A percentile compares a stretch with the other conserved stretches of the same genome.
These are phyloP conservation scores for Theileria annulata DNA, from an alignment of 169 alveolate genomes.

Conservation along the genomic window DNA sequence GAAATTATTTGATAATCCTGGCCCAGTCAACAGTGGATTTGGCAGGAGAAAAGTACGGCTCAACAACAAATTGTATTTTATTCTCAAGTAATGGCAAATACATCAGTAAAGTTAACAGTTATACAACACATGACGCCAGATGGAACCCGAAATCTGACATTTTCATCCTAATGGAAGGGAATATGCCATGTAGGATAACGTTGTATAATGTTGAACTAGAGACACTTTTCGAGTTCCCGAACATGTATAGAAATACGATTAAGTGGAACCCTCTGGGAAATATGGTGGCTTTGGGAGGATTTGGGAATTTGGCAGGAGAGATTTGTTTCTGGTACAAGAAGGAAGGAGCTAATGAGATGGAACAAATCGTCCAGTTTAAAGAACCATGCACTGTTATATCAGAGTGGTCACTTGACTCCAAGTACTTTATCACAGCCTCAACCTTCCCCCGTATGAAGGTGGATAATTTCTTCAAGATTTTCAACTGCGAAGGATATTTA, in stretches of 20 bases:
- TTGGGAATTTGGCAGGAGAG: conserved; percentile 79
- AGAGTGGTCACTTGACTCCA: conserved; percentile 78
- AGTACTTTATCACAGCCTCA: conserved; percentile 73
- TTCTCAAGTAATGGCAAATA: conserved; percentile 26
- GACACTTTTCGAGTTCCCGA: conserved; percentile 58
- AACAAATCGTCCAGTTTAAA: conserved; percentile 66
- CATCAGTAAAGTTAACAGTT: conserved; percentile 56
- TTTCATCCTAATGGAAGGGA: conserved; percentile 74
- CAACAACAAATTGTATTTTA: conserved; percentile 60
- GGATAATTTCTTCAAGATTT: conserved; percentile 72
- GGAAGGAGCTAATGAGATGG: conserved; percentile 31
- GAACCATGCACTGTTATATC: conserved; percentile 79
- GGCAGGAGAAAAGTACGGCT: conserved; percentile 69
- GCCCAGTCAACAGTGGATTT: conserved; percentile 66
- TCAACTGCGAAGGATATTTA: conserved; percentile 71
- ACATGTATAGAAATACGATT: conserved; percentile 73
- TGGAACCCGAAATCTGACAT: conserved; percentile 72
- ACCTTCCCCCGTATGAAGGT: conserved; percentile 81
- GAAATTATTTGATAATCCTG: conserved; percentile 38
- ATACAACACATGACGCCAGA: conserved; percentile 73
- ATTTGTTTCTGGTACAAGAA: conserved; percentile 70
- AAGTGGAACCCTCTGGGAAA: conserved; percentile 77
- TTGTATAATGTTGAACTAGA: conserved; percentile 64
- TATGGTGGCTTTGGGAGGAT: conserved; percentile 77
- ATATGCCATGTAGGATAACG: conserved; percentile 70